Evolutionary conservation across 805 yeast species (phyloP).

Genomic region (Myxozyma geophila): DNA sequence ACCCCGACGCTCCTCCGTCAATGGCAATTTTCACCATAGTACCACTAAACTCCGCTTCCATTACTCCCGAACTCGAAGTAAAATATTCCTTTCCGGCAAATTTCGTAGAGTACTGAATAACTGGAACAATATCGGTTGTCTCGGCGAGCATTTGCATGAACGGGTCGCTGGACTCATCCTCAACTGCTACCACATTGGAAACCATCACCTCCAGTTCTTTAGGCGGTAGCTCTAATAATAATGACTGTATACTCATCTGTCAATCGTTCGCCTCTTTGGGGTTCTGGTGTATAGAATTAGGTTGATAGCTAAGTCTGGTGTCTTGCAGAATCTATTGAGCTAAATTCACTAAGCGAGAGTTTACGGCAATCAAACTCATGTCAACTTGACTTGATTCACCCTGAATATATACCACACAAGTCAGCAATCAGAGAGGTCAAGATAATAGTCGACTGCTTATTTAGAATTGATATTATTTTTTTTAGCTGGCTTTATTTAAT

Average conservation of each 20-base stretch:
- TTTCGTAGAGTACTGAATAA: conserved; percentile 13
- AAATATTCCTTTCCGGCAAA: conserved; percentile 32
- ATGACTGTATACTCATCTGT: neutral
- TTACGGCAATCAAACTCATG: neutral
- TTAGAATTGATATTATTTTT: no score
- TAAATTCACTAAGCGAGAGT: conserved; percentile 9
- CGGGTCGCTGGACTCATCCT: conserved; percentile 8
- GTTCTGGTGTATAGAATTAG: neutral
- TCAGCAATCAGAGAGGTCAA: no score
- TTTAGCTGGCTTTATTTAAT: no score
- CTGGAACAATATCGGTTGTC: conserved; percentile 23
- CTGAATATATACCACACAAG: no score
- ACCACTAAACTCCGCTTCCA: conserved; percentile 26
- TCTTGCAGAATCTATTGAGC: neutral
- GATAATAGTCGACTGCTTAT: no score
- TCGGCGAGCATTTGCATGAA: conserved; percentile 15
- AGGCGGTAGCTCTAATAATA: neutral
- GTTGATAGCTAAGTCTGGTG: neutral
- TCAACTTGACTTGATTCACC: neutral
- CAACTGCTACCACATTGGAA: neutral
- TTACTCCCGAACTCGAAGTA: conserved; percentile 25
- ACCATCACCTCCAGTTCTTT: neutral
- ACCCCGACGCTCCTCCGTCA: conserved; percentile 64
- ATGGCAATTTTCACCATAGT: conserved; percentile 48
- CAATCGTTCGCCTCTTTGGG: neutral